Evolutionary conservation across 2,329 filamentous ascomycete species (phyloP), one percentile per base, ranked within the genome.

Genomic region (Diatrype stigma): DNA sequence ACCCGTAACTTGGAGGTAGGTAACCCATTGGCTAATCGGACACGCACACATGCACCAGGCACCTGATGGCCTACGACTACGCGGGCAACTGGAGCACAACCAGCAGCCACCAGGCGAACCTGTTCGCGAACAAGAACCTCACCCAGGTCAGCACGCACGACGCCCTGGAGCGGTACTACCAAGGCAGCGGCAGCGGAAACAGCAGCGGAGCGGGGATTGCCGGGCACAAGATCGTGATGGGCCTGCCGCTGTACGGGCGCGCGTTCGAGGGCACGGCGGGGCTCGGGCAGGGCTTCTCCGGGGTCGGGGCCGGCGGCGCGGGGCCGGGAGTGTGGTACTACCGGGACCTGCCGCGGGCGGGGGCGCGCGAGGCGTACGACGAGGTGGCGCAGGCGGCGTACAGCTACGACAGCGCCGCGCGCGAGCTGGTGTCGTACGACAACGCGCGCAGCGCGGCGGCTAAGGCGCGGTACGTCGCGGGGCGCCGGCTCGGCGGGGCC

Each of bases 171-270:
- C 80, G 80, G 60, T 91, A 91, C 69, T 68, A 81, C 10, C n/a
- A n/a, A n/a, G n/a, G n/a, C n/a, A n/a, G n/a, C n/a, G n/a, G n/a
- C n/a, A n/a, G n/a, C n/a, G n/a, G n/a, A n/a, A n/a, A n/a, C n/a
- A n/a, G n/a, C n/a, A n/a, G n/a, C 6, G 63, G 72, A 3, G 72
- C 76, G 10, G 84, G 83, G 10, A 76, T 94, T 8, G 59, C 77
- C 0, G 56, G 81, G 0, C 64, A 70, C 46, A 93, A 92, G 69
- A 82, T 95, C 47, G 77, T 88, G 6, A 69, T 94, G 30, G 89
- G 89, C 1, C 79, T 93, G 71, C 88, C 90, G 0, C 75, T 94
- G 1, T 94, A 93, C 63, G 90, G 89, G 1, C 84, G 88, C 17
- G 78, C 85, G 0, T 94, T 94, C 62, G 72, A 77, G 47, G 73